A percentile compares a stretch with the other conserved stretches of the same genome.
Evolutionary conservation across 2,329 filamentous ascomycete genomes (phyloP).

Genomic region (Aspergillus sp.): DNA sequence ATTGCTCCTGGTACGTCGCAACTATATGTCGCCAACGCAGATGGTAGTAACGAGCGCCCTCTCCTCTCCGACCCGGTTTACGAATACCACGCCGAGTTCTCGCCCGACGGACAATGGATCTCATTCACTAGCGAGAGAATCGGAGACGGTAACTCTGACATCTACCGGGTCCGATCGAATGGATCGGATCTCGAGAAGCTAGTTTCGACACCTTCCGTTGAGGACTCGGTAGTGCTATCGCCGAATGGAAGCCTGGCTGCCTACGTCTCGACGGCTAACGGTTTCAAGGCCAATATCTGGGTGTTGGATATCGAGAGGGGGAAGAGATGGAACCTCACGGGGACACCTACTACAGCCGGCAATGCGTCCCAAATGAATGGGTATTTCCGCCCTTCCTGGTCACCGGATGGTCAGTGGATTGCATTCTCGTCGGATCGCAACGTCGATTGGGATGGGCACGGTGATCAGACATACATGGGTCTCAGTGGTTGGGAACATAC

Average conservation of each 20-base stretch:
- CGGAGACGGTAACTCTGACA: slow-evolving; percentile 43
- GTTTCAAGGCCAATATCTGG: slow-evolving; percentile 42
- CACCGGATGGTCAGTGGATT: slow-evolving; percentile 44
- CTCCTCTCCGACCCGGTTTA: slow-evolving; percentile 34
- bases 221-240: slow-evolving; percentile 40
- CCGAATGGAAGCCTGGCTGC: slow-evolving; percentile 40
- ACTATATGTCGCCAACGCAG: slow-evolving; percentile 37
- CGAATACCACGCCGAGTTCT: slow-evolving; percentile 44
- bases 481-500: slow-evolving; percentile 45
- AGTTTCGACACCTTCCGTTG: slow-evolving; percentile 34
- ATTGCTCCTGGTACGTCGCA: slow-evolving; percentile 31
- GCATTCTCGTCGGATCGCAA: slow-evolving; percentile 45
- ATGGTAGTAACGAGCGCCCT: slow-evolving; percentile 39
- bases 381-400: slow-evolving; percentile 43
- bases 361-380: slow-evolving; percentile 32
- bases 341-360: slow-evolving; percentile 23
- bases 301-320: slow-evolving; percentile 39
- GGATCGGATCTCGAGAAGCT: slow-evolving; percentile 38
- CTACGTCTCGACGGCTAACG: slow-evolving; percentile 41
- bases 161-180: slow-evolving; percentile 39
- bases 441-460: slow-evolving; percentile 44
- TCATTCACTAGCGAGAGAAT: slow-evolving; percentile 42
- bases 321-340: slow-evolving; percentile 36
- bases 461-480: slow-evolving; percentile 25
- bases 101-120: slow-evolving; percentile 41